Evolutionary conservation across 129 eudicot genomes (phyloP).

Genomic region (Ambrosia trifida): DNA sequence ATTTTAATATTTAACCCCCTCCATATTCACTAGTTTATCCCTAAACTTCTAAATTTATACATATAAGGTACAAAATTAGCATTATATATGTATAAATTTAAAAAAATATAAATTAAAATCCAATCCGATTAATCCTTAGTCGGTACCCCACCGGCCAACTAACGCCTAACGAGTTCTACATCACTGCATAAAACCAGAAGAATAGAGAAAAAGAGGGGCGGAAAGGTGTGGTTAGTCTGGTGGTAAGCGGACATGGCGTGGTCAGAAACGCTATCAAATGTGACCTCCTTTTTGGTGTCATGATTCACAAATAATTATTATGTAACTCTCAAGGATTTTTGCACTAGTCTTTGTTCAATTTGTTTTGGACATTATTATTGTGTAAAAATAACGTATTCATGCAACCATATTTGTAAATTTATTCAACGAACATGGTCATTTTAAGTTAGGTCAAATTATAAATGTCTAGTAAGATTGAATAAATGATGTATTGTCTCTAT

Average conservation of each 20-base stretch:
- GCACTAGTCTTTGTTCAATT: constrained; percentile 29
- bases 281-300: constrained; percentile 46
- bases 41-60: too few species aligned
- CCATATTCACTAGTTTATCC: too few species aligned
- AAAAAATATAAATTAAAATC: too few species aligned
- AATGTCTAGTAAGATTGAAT: background rate
- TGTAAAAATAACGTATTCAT: constrained; percentile 11
- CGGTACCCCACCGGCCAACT: too few species aligned
- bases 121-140: too few species aligned
- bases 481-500: background rate
- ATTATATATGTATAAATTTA: too few species aligned
- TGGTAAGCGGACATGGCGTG: constrained; percentile 37
- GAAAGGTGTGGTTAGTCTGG: constrained; percentile 36
- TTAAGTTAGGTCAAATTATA: background rate
- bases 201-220: constrained; percentile 13
- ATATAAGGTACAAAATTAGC: too few species aligned
- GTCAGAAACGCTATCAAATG: constrained; percentile 36
- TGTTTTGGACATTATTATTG: background rate
- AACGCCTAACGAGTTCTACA: too few species aligned
- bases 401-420: background rate
- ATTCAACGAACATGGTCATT: background rate
- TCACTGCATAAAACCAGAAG: too few species aligned
- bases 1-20: too few species aligned
- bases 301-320: constrained; percentile 44
- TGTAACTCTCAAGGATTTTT: constrained; percentile 36